Evolutionary conservation across 2,329 filamentous ascomycete genomes (phyloP).

Genomic region (Sporothrix euskadiensis): DNA sequence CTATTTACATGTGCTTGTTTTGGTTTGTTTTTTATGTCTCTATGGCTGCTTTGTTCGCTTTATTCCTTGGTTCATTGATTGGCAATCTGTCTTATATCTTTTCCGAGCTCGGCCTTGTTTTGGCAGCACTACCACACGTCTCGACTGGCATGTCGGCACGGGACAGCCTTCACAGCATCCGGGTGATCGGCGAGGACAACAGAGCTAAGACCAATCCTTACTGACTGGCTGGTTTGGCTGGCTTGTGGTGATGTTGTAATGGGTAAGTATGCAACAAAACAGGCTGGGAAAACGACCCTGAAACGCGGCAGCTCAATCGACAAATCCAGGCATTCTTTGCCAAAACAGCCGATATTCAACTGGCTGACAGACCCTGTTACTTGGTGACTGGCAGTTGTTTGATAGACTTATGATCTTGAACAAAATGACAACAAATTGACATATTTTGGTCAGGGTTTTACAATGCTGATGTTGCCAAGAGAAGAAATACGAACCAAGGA

Average conservation of each 20-base stretch:
- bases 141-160: not conserved
- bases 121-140: not conserved
- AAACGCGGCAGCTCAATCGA: not conserved
- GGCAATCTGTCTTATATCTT: not conserved
- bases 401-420: not conserved
- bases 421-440: not conserved
- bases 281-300: not conserved
- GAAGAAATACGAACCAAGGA: not conserved
- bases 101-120: not conserved
- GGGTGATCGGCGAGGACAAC: slow-evolving; percentile 5
- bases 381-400: not conserved
- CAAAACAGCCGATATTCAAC: not conserved
- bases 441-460: not conserved
- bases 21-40: not conserved
- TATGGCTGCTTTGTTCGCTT: not conserved
- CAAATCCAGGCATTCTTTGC: not conserved
- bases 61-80: not conserved
- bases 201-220: not conserved
- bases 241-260: slow-evolving; percentile 11
- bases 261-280: slow-evolving; percentile 15
- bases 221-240: not conserved
- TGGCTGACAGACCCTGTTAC: not conserved
- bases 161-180: not conserved
- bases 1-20: not conserved
- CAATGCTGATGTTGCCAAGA: not conserved